phyloP scores from a whole-genome alignment of 1,284 basidiomycete genomes.

The Sporisorium graminicola region DNA sequence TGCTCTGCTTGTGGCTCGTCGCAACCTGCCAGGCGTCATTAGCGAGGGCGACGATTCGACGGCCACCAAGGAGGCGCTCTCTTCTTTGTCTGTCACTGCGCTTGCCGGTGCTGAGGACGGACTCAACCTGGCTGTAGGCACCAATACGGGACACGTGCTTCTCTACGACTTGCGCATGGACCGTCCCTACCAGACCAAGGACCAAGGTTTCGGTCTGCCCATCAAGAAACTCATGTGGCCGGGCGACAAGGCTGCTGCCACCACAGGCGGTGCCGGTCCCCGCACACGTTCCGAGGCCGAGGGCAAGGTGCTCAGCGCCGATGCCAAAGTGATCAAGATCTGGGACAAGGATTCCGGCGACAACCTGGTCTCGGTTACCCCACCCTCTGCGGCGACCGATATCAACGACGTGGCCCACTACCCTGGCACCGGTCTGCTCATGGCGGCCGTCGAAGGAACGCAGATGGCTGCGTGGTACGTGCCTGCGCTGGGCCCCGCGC shows the following conservation, averaged over 20 bases:
- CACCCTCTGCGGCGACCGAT: constrained; percentile 87
- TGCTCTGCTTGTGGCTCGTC: constrained; percentile 68
- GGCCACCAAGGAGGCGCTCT: constrained; percentile 59
- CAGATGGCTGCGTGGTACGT: constrained; percentile 76
- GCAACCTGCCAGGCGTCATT: constrained; percentile 66
- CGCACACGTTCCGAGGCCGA: constrained; percentile 74
- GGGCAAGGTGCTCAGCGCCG: constrained; percentile 64
- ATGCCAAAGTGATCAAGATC: constrained; percentile 69
- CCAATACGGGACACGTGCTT: constrained; percentile 91
- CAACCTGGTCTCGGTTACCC: constrained; percentile 93
- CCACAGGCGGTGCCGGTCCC: constrained; percentile 75
- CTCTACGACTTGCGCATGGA: constrained; percentile 93
- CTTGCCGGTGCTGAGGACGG: constrained; percentile 83
- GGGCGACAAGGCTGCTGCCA: constrained; percentile 75
- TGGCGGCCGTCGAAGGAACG: constrained; percentile 67
- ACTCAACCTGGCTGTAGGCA: constrained; percentile 91
- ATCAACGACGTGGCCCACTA: constrained; percentile 67
- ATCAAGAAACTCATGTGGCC: constrained; percentile 91
- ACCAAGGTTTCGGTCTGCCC: constrained; percentile 95
- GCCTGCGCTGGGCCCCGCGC: constrained; percentile 94
- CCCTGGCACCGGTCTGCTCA: constrained; percentile 65
- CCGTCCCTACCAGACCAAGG: constrained; percentile 87
- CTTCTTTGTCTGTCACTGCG: constrained; percentile 81
- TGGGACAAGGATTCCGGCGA: constrained; percentile 79
- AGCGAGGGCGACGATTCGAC: constrained; percentile 58